These are phyloP conservation scores for Stephanocyclus meneghinianus DNA, from an alignment of 352 stramenopile species.

Conservation along the genomic window DNA sequence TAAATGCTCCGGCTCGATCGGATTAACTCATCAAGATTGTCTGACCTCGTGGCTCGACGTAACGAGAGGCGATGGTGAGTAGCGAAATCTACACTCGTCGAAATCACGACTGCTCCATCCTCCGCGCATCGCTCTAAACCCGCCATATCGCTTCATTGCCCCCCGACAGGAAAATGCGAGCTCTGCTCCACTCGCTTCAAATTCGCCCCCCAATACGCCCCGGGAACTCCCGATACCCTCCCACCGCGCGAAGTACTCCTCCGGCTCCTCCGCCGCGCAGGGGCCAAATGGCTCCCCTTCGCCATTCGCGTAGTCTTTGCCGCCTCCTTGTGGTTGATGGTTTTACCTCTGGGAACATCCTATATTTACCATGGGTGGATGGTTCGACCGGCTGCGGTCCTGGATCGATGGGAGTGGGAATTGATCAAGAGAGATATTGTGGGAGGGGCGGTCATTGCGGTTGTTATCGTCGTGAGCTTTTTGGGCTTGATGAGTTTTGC, in stretches of 20 bases:
- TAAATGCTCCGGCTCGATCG: conserved; percentile 93
- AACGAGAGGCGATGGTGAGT: conserved; percentile 85
- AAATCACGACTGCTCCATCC: neutral
- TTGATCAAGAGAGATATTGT: conserved; percentile 86
- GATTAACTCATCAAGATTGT: conserved; percentile 92
- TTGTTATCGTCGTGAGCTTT: conserved; percentile 92
- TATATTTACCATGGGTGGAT: conserved; percentile 94
- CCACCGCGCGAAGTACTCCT: conserved; percentile 87
- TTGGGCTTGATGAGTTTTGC: conserved; percentile 92
- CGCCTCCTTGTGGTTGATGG: conserved; percentile 86
- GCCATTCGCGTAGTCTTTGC: conserved; percentile 84
- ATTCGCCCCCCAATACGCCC: conserved; percentile 91
- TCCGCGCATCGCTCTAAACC: neutral
- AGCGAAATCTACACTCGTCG: neutral
- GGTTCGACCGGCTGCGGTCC: conserved; percentile 73
- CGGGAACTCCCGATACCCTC: conserved; percentile 86
- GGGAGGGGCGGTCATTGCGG: conserved; percentile 87
- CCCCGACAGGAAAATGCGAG: conserved; percentile 81
- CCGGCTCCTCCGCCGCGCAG: conserved; percentile 84
- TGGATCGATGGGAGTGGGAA: conserved; percentile 74
- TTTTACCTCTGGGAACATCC: conserved; percentile 89
- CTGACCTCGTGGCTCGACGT: conserved; percentile 92
- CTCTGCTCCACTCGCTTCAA: conserved; percentile 90
- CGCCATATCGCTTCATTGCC: neutral
- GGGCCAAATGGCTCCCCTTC: conserved; percentile 89